Base-by-base conservation (phyloP, 192 early-diverging fungal species). In the Entomortierella chlamydospora region DNA sequence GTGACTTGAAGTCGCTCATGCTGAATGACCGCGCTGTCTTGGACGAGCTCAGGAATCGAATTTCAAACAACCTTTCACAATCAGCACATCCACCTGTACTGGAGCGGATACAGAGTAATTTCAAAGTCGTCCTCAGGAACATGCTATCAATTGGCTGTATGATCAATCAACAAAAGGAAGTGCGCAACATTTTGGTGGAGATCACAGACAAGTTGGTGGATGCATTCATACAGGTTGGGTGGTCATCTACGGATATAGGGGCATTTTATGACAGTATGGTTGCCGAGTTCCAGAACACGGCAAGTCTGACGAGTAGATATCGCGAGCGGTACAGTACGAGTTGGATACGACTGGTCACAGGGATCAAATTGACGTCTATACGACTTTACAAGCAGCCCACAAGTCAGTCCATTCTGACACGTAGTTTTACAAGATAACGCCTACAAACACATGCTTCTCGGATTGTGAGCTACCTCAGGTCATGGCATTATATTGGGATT, bases 101-200 rank as follows among this genome's bases (percentile, higher is more conserved):
- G 31, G 69, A 80, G 31, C 76, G 76, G 69, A 80, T 80, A 66
- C 80, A 82, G 61, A 67, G 60, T 22, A 72, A 82, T 55, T 82
- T 82, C 54, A 82, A 82, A 57, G 62, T 73, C 22, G 57, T 82
- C 26, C 60, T 82, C 23, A 47, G 71, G 4, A 82, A 73, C 50
- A 73, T 82, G 70, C 43, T 82, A 8, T 69, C 70, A 37, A 57
- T 82, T 8, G 80, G 80, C 5, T 55, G 71, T 34, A 69, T 72
- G 64, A 69, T 82, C 26, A 73, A 72, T 20, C 72, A 72, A 50
- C 72, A 72, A 41, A 82, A 82, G 34, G 80, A 82, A 12, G 71
- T 82, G 7, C 72, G 80, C 20, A 73, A 76, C 25, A 67, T 82
- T 18, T 82, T 82, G 39, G 53, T 62, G 7, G 69, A 72, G 29